phyloP scores from a whole-genome alignment of 805 yeast species.

The Wickerhamiella brachini region DNA sequence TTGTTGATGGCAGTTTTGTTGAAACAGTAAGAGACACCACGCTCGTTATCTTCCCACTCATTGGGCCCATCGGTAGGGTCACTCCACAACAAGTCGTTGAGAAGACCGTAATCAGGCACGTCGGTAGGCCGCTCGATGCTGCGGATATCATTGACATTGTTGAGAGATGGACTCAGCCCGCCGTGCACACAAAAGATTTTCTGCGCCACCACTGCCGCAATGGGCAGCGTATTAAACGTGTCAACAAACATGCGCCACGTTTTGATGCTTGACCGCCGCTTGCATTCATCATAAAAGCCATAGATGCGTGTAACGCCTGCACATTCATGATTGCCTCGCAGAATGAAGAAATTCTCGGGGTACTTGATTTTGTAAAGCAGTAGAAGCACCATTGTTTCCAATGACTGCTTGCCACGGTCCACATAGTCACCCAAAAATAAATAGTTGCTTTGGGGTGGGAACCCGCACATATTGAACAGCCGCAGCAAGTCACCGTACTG shows the following conservation, averaged over 20 bases:
- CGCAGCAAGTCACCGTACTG: conserved; percentile 87
- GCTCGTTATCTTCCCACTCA: conserved; percentile 80
- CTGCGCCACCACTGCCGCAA: conserved; percentile 90
- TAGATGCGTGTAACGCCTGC: conserved; percentile 94
- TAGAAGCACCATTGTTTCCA: conserved; percentile 78
- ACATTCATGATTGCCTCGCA: conserved; percentile 95
- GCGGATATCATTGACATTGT: conserved; percentile 60
- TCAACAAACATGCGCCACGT: conserved; percentile 91
- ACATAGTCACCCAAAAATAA: conserved; percentile 93
- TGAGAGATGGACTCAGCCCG: conserved; percentile 63
- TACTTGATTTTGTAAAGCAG: conserved; percentile 91
- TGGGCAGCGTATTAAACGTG: conserved; percentile 88
- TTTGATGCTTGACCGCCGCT: conserved; percentile 79
- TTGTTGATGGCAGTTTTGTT: conserved; percentile 69
- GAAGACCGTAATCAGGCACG: conserved; percentile 69
- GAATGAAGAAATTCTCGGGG: conserved; percentile 86
- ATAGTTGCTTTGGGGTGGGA: conserved; percentile 89
- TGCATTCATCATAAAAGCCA: conserved; percentile 97
- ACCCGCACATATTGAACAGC: conserved; percentile 88
- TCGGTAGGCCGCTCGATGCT: conserved; percentile 71
- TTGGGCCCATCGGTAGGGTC: conserved; percentile 74
- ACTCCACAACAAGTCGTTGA: conserved; percentile 69
- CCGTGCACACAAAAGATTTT: conserved; percentile 90
- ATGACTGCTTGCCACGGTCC: conserved; percentile 91
- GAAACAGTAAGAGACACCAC: conserved; percentile 74